phyloP scores from a whole-genome alignment of 2,329 filamentous ascomycete species.

The Aspergillus sp. region DNA sequence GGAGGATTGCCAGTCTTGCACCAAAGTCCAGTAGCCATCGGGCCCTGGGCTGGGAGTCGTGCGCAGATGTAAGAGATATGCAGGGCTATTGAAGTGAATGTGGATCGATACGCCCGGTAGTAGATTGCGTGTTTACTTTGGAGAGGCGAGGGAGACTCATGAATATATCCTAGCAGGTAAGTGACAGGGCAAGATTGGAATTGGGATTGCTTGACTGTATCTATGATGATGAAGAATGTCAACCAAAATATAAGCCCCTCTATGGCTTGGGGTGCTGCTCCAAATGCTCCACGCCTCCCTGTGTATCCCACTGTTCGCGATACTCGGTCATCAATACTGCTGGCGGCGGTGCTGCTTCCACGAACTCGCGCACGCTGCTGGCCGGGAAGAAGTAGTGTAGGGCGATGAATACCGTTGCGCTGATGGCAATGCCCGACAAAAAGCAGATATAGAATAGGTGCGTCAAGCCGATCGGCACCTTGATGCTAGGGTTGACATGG shows the following conservation, averaged over 20 bases:
- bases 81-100: too few species aligned
- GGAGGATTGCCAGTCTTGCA: too few species aligned
- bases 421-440: background rate
- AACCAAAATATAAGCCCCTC: background rate
- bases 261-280: background rate
- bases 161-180: too few species aligned
- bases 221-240: too few species aligned
- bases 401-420: background rate
- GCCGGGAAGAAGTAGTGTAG: background rate
- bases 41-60: too few species aligned
- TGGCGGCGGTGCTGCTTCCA: background rate
- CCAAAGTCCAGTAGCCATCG: too few species aligned
- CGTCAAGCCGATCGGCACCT: background rate
- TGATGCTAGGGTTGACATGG: background rate
- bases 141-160: too few species aligned
- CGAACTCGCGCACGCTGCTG: background rate
- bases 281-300: background rate
- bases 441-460: constrained; percentile 3
- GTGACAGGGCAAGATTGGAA: too few species aligned
- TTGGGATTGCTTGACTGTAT: too few species aligned
- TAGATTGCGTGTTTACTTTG: too few species aligned
- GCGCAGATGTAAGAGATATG: too few species aligned
- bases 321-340: constrained; percentile 1
- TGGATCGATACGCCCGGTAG: too few species aligned
- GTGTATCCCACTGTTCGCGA: background rate